phyloP scores from a whole-genome alignment of 1,284 basidiomycete genomes.

The Mycena citricolor region DNA sequence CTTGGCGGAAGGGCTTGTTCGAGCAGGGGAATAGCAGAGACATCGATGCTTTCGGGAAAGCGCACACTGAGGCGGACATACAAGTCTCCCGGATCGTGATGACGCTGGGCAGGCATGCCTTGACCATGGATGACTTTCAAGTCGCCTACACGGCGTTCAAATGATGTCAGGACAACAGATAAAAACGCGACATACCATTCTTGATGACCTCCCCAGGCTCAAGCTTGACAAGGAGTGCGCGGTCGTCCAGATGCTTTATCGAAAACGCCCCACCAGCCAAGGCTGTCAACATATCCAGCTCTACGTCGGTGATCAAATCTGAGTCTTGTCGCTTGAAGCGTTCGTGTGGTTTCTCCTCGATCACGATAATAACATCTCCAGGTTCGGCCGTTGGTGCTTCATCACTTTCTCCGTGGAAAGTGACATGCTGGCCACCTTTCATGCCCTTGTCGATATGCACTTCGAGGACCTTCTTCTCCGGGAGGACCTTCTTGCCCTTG shows the following conservation, averaged over 20 bases:
- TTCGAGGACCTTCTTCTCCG: slow-evolving; percentile 97
- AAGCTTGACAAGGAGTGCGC: slow-evolving; percentile 82
- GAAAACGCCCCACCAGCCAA: slow-evolving; percentile 90
- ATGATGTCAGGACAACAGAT: background rate
- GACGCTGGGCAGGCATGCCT: slow-evolving; percentile 98
- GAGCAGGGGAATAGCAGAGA: slow-evolving; percentile 69
- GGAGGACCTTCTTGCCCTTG: slow-evolving; percentile 93
- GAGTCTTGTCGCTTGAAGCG: slow-evolving; percentile 92
- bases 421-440: slow-evolving; percentile 96
- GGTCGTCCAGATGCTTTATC: slow-evolving; percentile 94
- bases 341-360: slow-evolving; percentile 95
- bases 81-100: slow-evolving; percentile 96
- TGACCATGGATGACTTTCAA: slow-evolving; percentile 92
- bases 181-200: slow-evolving; percentile 67
- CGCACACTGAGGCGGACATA: slow-evolving; percentile 86
- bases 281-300: slow-evolving; percentile 93
- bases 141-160: slow-evolving; percentile 53
- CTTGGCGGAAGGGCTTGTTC: slow-evolving; percentile 89
- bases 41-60: slow-evolving; percentile 87
- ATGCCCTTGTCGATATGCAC: slow-evolving; percentile 99
- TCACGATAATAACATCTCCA: slow-evolving; percentile 96
- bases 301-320: slow-evolving; percentile 85
- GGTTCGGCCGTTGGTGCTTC: slow-evolving; percentile 90
- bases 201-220: slow-evolving; percentile 92
- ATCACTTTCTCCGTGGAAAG: slow-evolving; percentile 94